These are phyloP conservation scores for Nematocida displodere DNA, from an alignment of 371 early-diverging fungal genomes.

Conservation along the genomic window DNA sequence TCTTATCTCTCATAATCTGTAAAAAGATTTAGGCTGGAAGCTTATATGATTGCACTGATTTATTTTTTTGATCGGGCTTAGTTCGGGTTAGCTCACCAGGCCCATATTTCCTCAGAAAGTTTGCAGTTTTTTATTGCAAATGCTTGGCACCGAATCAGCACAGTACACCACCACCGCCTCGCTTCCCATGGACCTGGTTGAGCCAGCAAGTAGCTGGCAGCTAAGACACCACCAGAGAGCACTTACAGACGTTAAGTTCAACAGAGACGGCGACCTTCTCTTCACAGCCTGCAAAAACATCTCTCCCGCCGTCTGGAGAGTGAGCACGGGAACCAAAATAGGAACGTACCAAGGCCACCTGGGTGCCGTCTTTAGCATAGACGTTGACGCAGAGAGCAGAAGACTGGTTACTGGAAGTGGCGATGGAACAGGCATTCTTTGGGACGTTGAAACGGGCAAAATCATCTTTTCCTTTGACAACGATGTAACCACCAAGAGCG, in stretches of 20 bases:
- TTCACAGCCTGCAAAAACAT: conserved; percentile 90
- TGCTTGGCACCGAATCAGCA: neutral
- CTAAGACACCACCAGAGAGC: conserved; percentile 74
- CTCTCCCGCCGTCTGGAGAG: conserved; percentile 81
- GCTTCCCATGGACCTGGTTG: no score
- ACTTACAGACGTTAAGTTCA: conserved; percentile 92
- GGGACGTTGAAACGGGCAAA: conserved; percentile 86
- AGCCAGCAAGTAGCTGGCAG: neutral
- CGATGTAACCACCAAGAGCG: conserved; percentile 80
- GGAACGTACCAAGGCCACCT: conserved; percentile 86
- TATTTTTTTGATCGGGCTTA: neutral
- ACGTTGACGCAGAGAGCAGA: conserved; percentile 68
- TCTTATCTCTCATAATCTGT: no score
- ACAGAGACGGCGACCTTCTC: conserved; percentile 92
- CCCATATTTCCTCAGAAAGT: no score
- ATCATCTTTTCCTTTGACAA: conserved; percentile 77
- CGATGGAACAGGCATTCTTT: conserved; percentile 81
- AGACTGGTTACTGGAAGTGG: conserved; percentile 82
- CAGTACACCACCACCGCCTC: neutral
- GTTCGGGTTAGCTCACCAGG: neutral
- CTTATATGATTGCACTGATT: neutral
- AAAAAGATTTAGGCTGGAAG: no score
- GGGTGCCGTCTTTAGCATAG: conserved; percentile 81
- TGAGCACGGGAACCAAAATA: conserved; percentile 82
- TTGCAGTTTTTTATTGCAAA: conserved; percentile 1